Evolutionary conservation across 1,284 basidiomycete genomes (phyloP).

Genomic region (Trichosporon sp.): DNA sequence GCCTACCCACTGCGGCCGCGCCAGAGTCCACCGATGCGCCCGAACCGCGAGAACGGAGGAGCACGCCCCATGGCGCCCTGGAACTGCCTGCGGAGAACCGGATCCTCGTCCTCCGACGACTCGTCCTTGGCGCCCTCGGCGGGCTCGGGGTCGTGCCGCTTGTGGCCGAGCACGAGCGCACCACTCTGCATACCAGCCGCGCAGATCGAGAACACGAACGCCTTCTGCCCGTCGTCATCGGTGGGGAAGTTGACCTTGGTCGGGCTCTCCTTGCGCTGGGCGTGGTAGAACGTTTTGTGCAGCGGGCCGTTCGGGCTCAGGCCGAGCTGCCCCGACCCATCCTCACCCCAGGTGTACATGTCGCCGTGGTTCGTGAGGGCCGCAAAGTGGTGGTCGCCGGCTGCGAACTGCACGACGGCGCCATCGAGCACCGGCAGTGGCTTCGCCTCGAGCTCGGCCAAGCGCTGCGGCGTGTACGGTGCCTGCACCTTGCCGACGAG

Average conservation of each 20-base stretch:
- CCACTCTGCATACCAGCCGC: slow-evolving; percentile 85
- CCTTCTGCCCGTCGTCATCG: slow-evolving; percentile 42
- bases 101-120: not conserved
- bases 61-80: not conserved
- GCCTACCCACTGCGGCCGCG: not conserved
- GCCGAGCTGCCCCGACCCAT: slow-evolving; percentile 72
- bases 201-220: slow-evolving; percentile 70
- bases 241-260: slow-evolving; percentile 61
- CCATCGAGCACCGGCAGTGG: slow-evolving; percentile 68
- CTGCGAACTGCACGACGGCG: slow-evolving; percentile 72
- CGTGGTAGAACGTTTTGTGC: not conserved
- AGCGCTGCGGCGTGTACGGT: not conserved
- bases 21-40: not conserved
- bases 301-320: slow-evolving; percentile 51
- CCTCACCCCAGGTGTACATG: slow-evolving; percentile 77
- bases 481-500: slow-evolving; percentile 2
- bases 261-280: slow-evolving; percentile 51
- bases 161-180: slow-evolving; percentile 68
- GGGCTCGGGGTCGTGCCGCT: not conserved
- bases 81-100: too few relatives aligned
- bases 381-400: slow-evolving; percentile 85
- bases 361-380: slow-evolving; percentile 73
- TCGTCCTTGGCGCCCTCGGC: not conserved
- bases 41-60: not conserved
- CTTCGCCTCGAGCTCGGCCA: slow-evolving; percentile 19